Evolutionary conservation across 805 yeast species (phyloP).

Genomic region (Metschnikowia kunwiensis): DNA sequence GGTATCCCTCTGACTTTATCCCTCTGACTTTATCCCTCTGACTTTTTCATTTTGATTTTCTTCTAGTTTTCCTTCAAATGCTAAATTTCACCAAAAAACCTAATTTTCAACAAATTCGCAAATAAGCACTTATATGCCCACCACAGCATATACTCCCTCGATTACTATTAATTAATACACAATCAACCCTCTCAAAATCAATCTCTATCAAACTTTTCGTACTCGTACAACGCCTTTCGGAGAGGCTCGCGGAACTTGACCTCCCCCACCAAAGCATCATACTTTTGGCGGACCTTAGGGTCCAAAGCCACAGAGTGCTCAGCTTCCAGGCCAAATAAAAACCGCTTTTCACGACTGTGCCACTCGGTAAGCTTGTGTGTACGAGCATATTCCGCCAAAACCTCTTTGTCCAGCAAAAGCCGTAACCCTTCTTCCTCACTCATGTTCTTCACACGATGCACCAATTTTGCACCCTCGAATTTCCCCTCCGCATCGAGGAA

Average conservation of each 20-base stretch:
- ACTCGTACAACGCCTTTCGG: conserved; percentile 13
- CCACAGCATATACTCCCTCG: no score
- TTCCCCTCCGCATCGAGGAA: not conserved
- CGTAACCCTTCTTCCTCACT: conserved; percentile 23
- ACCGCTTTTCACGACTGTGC: conserved; percentile 21
- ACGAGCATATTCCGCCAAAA: conserved; percentile 22
- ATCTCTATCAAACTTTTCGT: conserved; percentile 9
- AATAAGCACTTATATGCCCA: not conserved
- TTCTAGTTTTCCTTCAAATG: no score
- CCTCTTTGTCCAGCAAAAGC: conserved; percentile 22
- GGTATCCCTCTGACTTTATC: no score
- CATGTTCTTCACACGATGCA: conserved; percentile 20
- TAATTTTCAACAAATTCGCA: no score
- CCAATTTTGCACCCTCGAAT: conserved; percentile 13
- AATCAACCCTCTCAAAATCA: no score
- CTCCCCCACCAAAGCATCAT: conserved; percentile 5
- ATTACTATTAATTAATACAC: no score
- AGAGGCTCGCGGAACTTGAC: conserved; percentile 9
- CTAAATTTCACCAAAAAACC: no score
- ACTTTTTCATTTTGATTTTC: no score
- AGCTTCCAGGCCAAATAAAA: conserved; percentile 17
- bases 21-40: no score
- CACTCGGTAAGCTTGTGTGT: conserved; percentile 18
- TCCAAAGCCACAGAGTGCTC: conserved; percentile 6
- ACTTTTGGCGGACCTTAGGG: not conserved